phyloP scores from a whole-genome alignment of 176 grass and related monocot species.

The Lolium multiflorum region DNA sequence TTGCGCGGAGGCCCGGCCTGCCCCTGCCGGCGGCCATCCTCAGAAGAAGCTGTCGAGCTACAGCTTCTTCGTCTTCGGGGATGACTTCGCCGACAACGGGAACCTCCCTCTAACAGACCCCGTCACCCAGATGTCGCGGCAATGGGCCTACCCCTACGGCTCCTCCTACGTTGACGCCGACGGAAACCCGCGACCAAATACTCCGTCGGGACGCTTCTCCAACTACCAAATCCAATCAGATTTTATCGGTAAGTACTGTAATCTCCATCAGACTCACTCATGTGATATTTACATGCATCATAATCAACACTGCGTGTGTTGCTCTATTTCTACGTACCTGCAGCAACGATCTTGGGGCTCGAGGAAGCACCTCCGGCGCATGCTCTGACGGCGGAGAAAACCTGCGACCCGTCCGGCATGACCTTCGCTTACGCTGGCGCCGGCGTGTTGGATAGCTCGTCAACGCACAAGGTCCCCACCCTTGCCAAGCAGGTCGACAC shows the following conservation, averaged over 20 bases:
- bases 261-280: no score
- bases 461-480: not conserved
- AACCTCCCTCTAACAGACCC: not conserved
- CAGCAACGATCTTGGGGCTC: conserved; percentile 36
- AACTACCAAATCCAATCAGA: conserved; percentile 11
- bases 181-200: not conserved
- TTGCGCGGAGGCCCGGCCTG: not conserved
- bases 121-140: not conserved
- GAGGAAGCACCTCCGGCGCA: conserved; percentile 7
- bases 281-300: not conserved
- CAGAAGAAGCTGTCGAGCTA: not conserved
- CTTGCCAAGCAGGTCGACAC: not conserved
- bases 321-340: not conserved
- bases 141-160: conserved; percentile 42
- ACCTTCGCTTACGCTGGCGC: conserved; percentile 61
- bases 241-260: conserved; percentile 21
- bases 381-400: not conserved
- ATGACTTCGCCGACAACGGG: conserved; percentile 43
- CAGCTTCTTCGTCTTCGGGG: conserved; percentile 38
- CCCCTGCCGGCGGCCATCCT: not conserved
- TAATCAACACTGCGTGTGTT: not conserved
- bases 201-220: conserved; percentile 37
- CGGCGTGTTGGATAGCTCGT: conserved; percentile 14
- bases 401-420: conserved; percentile 39
- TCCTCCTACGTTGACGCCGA: not conserved